Conservation (phyloP, 1,139 yeast species). For the Ogataea hybrid region DNA sequence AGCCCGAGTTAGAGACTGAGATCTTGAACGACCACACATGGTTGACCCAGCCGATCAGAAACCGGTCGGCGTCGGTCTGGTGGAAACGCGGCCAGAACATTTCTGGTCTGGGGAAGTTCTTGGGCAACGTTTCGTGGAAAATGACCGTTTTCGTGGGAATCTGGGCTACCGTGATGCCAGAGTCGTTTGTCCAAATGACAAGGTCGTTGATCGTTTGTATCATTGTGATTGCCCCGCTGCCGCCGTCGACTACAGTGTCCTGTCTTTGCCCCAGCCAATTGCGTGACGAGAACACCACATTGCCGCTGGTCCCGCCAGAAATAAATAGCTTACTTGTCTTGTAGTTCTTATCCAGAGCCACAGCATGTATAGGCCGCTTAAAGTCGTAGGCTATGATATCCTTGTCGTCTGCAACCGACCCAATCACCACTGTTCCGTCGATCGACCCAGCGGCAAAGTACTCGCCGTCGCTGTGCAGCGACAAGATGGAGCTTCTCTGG, state of each 20-base stretch:
- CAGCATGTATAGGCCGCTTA: conserved; percentile 85
- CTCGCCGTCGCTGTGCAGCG: conserved; percentile 68
- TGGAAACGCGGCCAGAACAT: conserved; percentile 80
- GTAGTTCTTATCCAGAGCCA: conserved; percentile 74
- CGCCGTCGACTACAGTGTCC: conserved; percentile 62
- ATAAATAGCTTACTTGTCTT: conserved; percentile 59
- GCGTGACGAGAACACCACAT: conserved; percentile 67
- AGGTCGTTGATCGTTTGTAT: conserved; percentile 62
- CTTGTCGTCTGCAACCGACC: conserved; percentile 58
- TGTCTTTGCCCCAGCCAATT: conserved; percentile 85
- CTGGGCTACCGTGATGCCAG: conserved; percentile 66
- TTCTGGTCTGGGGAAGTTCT: conserved; percentile 68
- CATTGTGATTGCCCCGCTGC: conserved; percentile 71
- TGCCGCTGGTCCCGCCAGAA: conserved; percentile 91
- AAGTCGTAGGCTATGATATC: conserved; percentile 78
- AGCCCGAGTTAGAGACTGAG: conserved; percentile 23
- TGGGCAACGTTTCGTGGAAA: conserved; percentile 54
- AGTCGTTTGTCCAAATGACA: conserved; percentile 82
- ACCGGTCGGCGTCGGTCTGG: conserved; percentile 63
- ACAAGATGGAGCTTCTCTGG: conserved; percentile 80
- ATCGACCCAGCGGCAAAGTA: conserved; percentile 85
- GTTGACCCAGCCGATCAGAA: conserved; percentile 82
- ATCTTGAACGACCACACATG: conserved; percentile 73
- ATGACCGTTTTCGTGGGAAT: conserved; percentile 45
- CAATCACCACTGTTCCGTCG: conserved; percentile 89